phyloP scores from a whole-genome alignment of 2,329 filamentous ascomycete genomes.

The Talaromyces sp. region DNA sequence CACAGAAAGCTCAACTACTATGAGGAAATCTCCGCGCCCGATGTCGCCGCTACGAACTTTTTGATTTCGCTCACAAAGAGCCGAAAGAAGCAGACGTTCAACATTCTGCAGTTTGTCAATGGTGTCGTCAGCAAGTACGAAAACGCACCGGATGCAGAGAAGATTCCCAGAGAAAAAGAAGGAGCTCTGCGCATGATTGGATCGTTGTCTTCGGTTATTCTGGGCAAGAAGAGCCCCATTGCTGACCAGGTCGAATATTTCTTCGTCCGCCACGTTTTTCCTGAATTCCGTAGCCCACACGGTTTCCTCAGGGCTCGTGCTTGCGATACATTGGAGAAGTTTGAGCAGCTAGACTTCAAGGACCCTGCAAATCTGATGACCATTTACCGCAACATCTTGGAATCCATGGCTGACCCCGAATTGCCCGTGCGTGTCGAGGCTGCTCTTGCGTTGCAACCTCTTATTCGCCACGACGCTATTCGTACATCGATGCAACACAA shows the following conservation, averaged over 20 bases:
- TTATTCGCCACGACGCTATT: slow-evolving; percentile 94
- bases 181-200: slow-evolving; percentile 96
- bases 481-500: slow-evolving; percentile 94
- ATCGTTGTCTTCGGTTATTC: slow-evolving; percentile 85
- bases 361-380: slow-evolving; percentile 91
- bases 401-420: slow-evolving; percentile 93
- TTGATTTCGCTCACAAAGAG: slow-evolving; percentile 90
- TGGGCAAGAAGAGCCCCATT: slow-evolving; percentile 97
- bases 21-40: slow-evolving; percentile 91
- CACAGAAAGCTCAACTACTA: slow-evolving; percentile 98
- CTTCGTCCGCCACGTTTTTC: slow-evolving; percentile 96
- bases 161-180: slow-evolving; percentile 93
- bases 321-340: slow-evolving; percentile 97
- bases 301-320: slow-evolving; percentile 91
- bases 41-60: slow-evolving; percentile 95
- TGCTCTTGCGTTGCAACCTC: slow-evolving; percentile 85
- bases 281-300: slow-evolving; percentile 88
- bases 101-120: slow-evolving; percentile 92
- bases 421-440: slow-evolving; percentile 93
- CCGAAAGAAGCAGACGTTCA: slow-evolving; percentile 91
- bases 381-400: slow-evolving; percentile 94
- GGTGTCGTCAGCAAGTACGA: slow-evolving; percentile 93
- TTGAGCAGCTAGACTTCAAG: slow-evolving; percentile 95
- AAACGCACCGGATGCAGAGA: slow-evolving; percentile 75
- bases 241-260: slow-evolving; percentile 98